A percentile compares a stretch with the other conserved stretches of the same genome.
Evolutionary conservation across 108 stramenopile species (phyloP).

Genomic region (Schizochytrium sp.): DNA sequence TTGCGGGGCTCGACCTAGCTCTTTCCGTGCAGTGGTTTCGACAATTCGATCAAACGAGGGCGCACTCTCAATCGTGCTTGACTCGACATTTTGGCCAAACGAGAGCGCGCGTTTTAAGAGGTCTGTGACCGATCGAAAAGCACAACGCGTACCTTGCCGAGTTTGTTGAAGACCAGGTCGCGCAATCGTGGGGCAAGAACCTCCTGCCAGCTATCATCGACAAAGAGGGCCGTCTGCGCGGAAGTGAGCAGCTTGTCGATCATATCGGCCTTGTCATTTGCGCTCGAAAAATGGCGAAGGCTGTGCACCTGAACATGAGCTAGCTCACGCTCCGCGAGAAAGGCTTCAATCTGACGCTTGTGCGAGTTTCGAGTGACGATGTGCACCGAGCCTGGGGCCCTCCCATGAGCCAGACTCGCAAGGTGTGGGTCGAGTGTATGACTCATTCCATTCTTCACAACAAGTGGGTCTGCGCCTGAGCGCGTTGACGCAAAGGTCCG

Average conservation of each 20-base stretch:
- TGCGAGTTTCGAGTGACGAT: neutral
- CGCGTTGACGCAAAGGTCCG: neutral
- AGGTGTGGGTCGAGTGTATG: constrained; percentile 3
- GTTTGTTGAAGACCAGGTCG: neutral
- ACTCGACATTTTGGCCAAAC: too few species aligned
- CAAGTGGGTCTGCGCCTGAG: neutral
- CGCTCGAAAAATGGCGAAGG: neutral
- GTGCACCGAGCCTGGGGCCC: neutral
- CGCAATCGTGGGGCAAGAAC: neutral
- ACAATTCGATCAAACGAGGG: too few species aligned
- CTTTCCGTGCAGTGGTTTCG: too few species aligned
- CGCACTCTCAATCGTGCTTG: too few species aligned
- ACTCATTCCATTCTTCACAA: neutral
- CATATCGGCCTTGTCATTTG: neutral
- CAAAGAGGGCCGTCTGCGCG: neutral
- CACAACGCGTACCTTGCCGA: neutral
- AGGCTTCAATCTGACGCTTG: neutral
- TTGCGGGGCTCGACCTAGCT: too few species aligned
- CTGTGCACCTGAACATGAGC: neutral
- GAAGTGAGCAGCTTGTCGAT: neutral
- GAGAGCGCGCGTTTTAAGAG: neutral
- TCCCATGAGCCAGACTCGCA: neutral
- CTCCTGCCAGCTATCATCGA: constrained; percentile 6
- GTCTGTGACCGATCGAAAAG: neutral
- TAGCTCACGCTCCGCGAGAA: neutral